These are phyloP conservation scores for Anthracocystis panici-leucophaei DNA, from an alignment of 1,284 basidiomycete species.

Conservation along the genomic window DNA sequence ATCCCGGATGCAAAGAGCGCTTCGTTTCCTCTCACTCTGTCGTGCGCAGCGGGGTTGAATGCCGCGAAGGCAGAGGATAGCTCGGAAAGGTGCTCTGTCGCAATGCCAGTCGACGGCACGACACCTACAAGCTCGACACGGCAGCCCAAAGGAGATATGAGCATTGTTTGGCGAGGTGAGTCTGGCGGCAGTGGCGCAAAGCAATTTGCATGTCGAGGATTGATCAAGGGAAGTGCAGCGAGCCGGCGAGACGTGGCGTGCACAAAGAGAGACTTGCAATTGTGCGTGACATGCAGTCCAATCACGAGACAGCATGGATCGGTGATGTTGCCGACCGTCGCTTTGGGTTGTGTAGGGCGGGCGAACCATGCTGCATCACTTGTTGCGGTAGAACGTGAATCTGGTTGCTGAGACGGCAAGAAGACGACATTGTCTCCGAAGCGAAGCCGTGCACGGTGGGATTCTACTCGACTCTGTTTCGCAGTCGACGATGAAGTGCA, in stretches of 20 bases:
- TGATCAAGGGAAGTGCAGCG: slow-evolving; percentile 20
- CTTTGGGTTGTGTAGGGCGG: not conserved
- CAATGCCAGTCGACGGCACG: slow-evolving; percentile 6
- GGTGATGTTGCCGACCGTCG: not conserved
- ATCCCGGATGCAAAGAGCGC: slow-evolving; percentile 24
- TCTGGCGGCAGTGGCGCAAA: not conserved
- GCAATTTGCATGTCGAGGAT: slow-evolving; percentile 7
- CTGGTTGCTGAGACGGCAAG: slow-evolving; percentile 8
- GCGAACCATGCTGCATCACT: slow-evolving; percentile 17
- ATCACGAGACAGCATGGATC: slow-evolving; percentile 17
- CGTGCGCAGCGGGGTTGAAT: not conserved
- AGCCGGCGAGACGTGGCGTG: slow-evolving; percentile 13
- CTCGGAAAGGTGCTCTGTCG: slow-evolving; percentile 19
- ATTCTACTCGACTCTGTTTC: not conserved
- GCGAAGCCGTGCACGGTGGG: slow-evolving; percentile 6
- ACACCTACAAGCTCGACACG: slow-evolving; percentile 15
- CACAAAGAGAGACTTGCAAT: slow-evolving; percentile 5
- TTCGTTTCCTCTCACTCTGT: not conserved
- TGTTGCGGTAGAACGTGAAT: not conserved
- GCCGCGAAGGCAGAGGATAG: slow-evolving; percentile 9
- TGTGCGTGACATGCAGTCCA: slow-evolving; percentile 9
- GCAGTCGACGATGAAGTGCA: not conserved
- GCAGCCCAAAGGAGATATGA: slow-evolving; percentile 22
- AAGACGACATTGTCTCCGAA: slow-evolving; percentile 23
- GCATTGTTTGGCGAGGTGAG: slow-evolving; percentile 2